Base-by-base conservation (phyloP, 2,329 filamentous ascomycete genomes). In the Aciculosporium take region DNA sequence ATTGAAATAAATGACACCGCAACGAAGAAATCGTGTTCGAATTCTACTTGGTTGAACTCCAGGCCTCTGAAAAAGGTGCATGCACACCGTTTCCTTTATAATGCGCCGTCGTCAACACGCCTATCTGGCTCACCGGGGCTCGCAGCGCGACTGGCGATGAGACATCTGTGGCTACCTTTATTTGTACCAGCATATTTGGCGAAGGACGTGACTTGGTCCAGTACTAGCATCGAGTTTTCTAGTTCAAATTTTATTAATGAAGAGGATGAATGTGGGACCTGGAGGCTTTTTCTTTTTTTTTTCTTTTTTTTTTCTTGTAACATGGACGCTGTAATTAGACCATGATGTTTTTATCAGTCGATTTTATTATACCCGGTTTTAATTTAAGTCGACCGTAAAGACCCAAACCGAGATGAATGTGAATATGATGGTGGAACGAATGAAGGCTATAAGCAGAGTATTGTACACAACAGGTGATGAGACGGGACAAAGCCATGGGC, bases 111-210 rank as follows among this genome's bases (percentile, higher is more conserved):
- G n/a, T 5, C 17, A 9, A 12, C n/a, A n/a, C n/a, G 7, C 8
- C 13, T 33, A 21, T 12, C 7, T 28, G 23, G 18, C 24, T 21
- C 5, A 28, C 21, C 12, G 18, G 30, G 30, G 10, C 8, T 36
- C 25, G 25, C 36, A 37, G 18, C 29, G 36, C 18, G n/a, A 20
- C 28, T 35, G 6, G 15, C n/a, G 32, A n/a, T n/a, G n/a, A 41
- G 24, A 17, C 21, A 28, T 24, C 24, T 35, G 3, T 17, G 39
- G 17, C 20, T 17, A 37, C 29, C 46, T 48, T 51, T 56, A 25
- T 29, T 36, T 58, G 52, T 53, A 60, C 50, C 53, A 54, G 55
- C 59, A 61, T 57, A 55, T 53, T 52, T 53, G 55, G 53, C 51
- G 45, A 49, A 45, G 39, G 48, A 46, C 45, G 43, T 50, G 43